Percentiles rank a stretch among this genome's conserved stretches.
Conservation (phyloP, 495 filamentous ascomycete genomes). For the Aspergillus affinis region DNA sequence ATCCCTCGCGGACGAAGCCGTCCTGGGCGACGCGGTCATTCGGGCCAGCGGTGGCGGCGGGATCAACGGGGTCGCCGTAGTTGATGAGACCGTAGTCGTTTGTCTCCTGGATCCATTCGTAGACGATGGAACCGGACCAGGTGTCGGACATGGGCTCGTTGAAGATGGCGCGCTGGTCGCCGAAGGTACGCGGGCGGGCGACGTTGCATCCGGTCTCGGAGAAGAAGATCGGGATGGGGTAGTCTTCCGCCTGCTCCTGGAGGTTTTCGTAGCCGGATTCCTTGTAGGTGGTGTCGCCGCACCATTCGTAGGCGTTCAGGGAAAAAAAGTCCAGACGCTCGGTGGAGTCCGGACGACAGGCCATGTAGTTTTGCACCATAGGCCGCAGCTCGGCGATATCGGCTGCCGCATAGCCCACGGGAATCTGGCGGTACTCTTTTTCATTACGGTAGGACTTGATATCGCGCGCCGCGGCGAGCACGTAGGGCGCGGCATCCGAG, state of each 20-base stretch:
- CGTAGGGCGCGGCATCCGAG: slow-evolving; percentile 72
- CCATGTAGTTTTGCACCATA: slow-evolving; percentile 85
- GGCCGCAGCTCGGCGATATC: slow-evolving; percentile 80
- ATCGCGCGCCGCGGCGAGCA: slow-evolving; percentile 78
- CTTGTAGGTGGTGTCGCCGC: slow-evolving; percentile 60
- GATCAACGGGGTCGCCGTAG: slow-evolving; percentile 54
- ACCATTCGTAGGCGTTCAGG: slow-evolving; percentile 90
- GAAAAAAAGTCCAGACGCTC: slow-evolving; percentile 81
- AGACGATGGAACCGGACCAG: slow-evolving; percentile 84
- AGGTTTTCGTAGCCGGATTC: slow-evolving; percentile 71
- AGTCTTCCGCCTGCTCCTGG: slow-evolving; percentile 54
- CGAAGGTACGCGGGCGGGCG: slow-evolving; percentile 65
- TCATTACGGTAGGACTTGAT: slow-evolving; percentile 76
- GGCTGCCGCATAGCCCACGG: slow-evolving; percentile 86
- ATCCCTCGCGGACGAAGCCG: slow-evolving; percentile 69
- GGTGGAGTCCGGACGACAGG: slow-evolving; percentile 65
- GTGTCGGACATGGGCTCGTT: slow-evolving; percentile 66
- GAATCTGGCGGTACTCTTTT: slow-evolving; percentile 79
- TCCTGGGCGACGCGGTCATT: slow-evolving; percentile 50
- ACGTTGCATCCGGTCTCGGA: slow-evolving; percentile 79
- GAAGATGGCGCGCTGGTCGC: slow-evolving; percentile 76
- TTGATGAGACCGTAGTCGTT: slow-evolving; percentile 84
- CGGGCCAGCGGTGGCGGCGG: slow-evolving; percentile 26
- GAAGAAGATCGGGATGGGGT: slow-evolving; percentile 81
- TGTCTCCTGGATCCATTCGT: slow-evolving; percentile 86